These are phyloP conservation scores for Lichtheimia corymbifera DNA, from an alignment of 371 early-diverging fungal genomes.

Conservation along the genomic window DNA sequence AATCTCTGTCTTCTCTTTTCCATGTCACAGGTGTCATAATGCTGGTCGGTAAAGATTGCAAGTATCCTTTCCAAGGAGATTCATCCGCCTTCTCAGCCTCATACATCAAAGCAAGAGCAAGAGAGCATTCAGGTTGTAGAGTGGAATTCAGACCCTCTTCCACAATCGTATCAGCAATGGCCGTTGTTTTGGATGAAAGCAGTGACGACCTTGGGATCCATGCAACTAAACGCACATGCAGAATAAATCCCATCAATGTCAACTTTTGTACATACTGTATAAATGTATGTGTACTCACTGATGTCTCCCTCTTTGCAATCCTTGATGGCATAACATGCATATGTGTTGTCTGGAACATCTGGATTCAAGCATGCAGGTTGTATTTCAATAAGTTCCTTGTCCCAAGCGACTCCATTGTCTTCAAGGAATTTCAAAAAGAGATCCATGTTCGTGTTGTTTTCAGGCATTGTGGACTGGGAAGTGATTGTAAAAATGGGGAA, in stretches of 20 bases:
- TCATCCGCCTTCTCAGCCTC: slow-evolving; percentile 69
- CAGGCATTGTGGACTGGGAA: not conserved
- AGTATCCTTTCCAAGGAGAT: slow-evolving; percentile 81
- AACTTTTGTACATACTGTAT: not conserved
- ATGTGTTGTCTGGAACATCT: not conserved
- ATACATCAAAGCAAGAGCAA: slow-evolving; percentile 79
- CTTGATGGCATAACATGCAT: not conserved
- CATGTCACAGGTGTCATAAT: slow-evolving; percentile 72
- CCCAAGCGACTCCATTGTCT: slow-evolving; percentile 65
- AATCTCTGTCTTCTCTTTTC: slow-evolving; percentile 48
- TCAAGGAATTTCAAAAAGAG: slow-evolving; percentile 64
- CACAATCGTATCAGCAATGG: slow-evolving; percentile 72
- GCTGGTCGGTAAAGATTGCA: slow-evolving; percentile 58
- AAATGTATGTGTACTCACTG: not conserved
- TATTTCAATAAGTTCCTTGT: slow-evolving; percentile 60
- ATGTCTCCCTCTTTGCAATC: too few species aligned
- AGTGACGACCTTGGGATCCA: slow-evolving; percentile 70
- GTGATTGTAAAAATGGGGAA: too few species aligned
- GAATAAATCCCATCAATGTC: not conserved
- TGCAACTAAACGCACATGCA: slow-evolving; percentile 37
- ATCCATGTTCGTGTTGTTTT: slow-evolving; percentile 30
- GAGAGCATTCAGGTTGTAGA: slow-evolving; percentile 39
- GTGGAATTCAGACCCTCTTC: slow-evolving; percentile 70
- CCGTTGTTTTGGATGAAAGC: slow-evolving; percentile 70
- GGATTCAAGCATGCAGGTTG: not conserved